These are phyloP conservation scores for Ustilago sp. DNA, from an alignment of 1,284 basidiomycete genomes.

Conservation along the genomic window DNA sequence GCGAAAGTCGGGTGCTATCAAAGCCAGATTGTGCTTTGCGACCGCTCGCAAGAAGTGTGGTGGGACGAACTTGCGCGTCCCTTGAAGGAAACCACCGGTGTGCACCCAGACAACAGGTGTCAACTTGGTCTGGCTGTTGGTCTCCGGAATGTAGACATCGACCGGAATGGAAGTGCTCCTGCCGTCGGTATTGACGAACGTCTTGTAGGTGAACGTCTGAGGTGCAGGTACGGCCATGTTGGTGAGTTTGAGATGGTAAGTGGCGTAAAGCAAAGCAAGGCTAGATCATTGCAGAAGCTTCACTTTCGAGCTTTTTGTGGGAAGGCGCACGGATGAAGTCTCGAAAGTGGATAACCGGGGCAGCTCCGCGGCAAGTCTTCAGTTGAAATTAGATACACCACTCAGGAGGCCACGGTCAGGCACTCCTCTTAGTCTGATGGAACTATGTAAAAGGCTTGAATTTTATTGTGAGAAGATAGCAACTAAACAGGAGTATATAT, in stretches of 20 bases:
- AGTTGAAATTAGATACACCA: too few species aligned
- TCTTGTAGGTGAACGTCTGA: constrained; percentile 55
- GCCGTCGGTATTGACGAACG: constrained; percentile 44
- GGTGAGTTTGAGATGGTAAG: neutral
- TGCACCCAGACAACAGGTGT: constrained; percentile 56
- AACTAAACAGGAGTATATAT: too few species aligned
- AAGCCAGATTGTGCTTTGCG: constrained; percentile 39
- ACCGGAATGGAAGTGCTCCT: constrained; percentile 41
- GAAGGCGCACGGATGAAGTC: constrained; percentile 1
- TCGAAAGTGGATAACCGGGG: constrained; percentile 18
- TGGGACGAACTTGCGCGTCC: constrained; percentile 56
- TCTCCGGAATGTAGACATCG: constrained; percentile 53
- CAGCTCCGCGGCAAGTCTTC: constrained; percentile 19
- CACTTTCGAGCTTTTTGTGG: neutral
- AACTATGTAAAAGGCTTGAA: too few species aligned
- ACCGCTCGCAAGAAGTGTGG: constrained; percentile 51
- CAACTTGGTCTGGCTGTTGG: constrained; percentile 16
- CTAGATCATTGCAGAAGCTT: neutral
- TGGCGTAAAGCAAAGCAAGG: neutral
- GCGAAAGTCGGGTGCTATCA: constrained; percentile 56
- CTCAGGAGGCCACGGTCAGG: too few species aligned
- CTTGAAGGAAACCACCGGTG: constrained; percentile 56
- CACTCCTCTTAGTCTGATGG: too few species aligned
- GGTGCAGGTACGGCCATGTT: constrained; percentile 28
- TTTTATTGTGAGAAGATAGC: too few species aligned